These are phyloP conservation scores for Candida anglica DNA, from an alignment of 805 yeast species.

Conservation along the genomic window DNA sequence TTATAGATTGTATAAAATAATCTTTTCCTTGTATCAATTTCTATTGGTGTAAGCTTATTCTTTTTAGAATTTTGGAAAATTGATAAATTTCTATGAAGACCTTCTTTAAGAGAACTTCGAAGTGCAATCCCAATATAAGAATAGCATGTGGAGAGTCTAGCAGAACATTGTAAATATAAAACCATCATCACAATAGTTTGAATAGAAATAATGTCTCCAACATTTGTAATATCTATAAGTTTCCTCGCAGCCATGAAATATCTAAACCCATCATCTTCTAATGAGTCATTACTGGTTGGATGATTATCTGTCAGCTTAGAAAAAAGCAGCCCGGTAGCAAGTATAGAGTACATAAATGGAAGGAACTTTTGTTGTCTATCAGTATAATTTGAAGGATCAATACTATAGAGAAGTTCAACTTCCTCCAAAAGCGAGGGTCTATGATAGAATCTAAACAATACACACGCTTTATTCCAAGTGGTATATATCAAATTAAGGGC, in stretches of 20 bases:
- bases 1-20: constrained; percentile 87
- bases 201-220: constrained; percentile 75
- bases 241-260: constrained; percentile 80
- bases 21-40: constrained; percentile 77
- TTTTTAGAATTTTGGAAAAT: constrained; percentile 42
- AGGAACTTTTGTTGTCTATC: constrained; percentile 70
- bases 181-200: constrained; percentile 87
- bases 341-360: constrained; percentile 79
- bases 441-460: constrained; percentile 79
- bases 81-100: constrained; percentile 68
- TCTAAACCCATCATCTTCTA: constrained; percentile 73
- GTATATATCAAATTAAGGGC: constrained; percentile 69
- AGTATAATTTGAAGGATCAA: constrained; percentile 69
- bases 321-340: constrained; percentile 85
- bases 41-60: constrained; percentile 65
- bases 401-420: constrained; percentile 68
- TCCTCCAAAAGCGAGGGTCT: constrained; percentile 76
- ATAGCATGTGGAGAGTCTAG: constrained; percentile 81
- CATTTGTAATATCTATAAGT: constrained; percentile 77
- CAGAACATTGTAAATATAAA: constrained; percentile 82
- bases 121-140: constrained; percentile 86
- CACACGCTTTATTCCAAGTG: constrained; percentile 85
- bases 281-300: constrained; percentile 31
- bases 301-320: constrained; percentile 40
- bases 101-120: constrained; percentile 77